phyloP scores from a whole-genome alignment of 805 yeast species.

The Candida glaebosa region DNA sequence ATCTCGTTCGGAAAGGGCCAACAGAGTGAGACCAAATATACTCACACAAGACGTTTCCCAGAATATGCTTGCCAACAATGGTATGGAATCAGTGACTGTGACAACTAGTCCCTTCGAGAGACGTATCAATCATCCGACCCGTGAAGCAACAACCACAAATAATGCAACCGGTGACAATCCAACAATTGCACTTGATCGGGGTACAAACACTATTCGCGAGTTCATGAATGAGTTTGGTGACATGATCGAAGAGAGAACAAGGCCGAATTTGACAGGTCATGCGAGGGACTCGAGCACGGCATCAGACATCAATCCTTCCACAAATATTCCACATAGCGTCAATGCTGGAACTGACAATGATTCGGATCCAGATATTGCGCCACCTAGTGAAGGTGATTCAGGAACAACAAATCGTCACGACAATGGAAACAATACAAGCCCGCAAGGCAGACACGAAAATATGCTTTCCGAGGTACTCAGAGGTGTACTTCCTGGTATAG shows the following conservation, averaged over 20 bases:
- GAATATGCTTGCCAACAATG: conserved; percentile 26
- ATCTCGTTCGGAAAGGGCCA: conserved; percentile 26
- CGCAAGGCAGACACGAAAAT: conserved; percentile 1
- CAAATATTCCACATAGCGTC: background rate
- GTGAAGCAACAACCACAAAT: conserved; percentile 1
- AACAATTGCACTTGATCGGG: conserved; percentile 2
- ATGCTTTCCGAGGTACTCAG: conserved; percentile 3
- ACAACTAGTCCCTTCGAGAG: conserved; percentile 11
- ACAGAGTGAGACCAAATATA: conserved; percentile 31
- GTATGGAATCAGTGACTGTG: conserved; percentile 19
- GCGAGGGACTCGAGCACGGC: background rate
- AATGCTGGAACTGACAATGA: background rate
- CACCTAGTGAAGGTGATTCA: background rate
- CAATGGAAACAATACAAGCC: background rate
- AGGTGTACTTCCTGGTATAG: conserved; percentile 4
- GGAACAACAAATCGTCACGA: background rate
- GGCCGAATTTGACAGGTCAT: background rate
- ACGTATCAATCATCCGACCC: conserved; percentile 3
- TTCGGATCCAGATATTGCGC: background rate
- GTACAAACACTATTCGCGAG: conserved; percentile 12
- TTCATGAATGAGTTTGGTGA: conserved; percentile 22
- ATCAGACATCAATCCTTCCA: background rate
- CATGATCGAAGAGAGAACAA: conserved; percentile 9
- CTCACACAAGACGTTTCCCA: conserved; percentile 37
- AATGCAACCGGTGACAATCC: conserved; percentile 2